Evolutionary conservation across 129 eudicot species (phyloP), one percentile per base, ranked within the genome.

Genomic region (Pittosporum tobira): DNA sequence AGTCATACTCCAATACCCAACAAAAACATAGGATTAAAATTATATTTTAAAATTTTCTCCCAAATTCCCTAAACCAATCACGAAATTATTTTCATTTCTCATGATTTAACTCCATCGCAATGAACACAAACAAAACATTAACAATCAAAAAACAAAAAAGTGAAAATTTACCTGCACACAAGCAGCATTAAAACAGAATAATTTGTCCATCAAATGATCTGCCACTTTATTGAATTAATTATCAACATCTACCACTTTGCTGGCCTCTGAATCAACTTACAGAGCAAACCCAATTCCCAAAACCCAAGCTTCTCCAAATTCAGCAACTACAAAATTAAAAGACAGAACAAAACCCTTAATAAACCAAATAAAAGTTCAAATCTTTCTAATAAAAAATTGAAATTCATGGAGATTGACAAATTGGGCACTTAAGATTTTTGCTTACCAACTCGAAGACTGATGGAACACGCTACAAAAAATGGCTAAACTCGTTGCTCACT

Each of bases 171-270:
- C 90, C 90, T 75, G 69, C 40, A 67, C 61, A 68, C 80, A 79
- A 70, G 51, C 60, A 40, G 26, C 77, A 73, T 53, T 51, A 49
- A 73, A 73, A 57, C 79, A 62, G 37, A 75, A 72, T 59, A 79
- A 70, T 23, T 68, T 67, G 10, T 66, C 90, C 90, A 83, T 83
- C 71, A 70, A 57, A 57, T 42, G 55, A 54, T 69, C 72, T 63
- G 68, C 12, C 4, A 40, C 62, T 31, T 31, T 34, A 6, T 18
- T 34, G 5, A 3, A 11, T 18, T n/a, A 56, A 38, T 51, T 42
- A 29, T 66, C 60, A 63, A 40, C 84, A 71, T 73, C 78, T 66
- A 74, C 75, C 65, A 64, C 54, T 25, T 62, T 48, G 6, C 26
- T 25, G 14, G 21, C 48, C 77, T 48, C 24, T 28, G 48, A 49